Conservation (phyloP, 768 basidiomycete genomes). For the Royoungia palumana region DNA sequence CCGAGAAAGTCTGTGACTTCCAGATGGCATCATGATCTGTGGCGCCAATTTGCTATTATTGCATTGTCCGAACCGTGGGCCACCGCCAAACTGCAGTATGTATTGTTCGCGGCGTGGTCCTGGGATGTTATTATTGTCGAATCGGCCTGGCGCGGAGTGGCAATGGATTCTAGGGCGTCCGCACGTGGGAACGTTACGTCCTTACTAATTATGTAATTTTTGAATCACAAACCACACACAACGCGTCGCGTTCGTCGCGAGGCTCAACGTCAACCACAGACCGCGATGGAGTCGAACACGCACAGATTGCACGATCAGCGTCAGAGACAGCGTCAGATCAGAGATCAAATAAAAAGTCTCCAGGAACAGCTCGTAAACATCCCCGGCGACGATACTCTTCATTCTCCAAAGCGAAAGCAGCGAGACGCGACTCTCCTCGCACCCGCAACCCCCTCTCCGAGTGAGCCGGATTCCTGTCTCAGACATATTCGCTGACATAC, state of each 20-base stretch:
- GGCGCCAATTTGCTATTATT: conserved; percentile 7
- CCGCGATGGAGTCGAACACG: conserved; percentile 54
- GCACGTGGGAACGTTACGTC: conserved; percentile 12
- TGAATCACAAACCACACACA: conserved; percentile 8
- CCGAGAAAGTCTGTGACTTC: conserved; percentile 24
- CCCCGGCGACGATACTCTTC: conserved; percentile 26
- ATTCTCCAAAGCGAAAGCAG: conserved; percentile 50
- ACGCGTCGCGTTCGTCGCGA: conserved; percentile 8
- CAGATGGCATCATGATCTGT: conserved; percentile 15
- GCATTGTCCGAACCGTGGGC: not conserved
- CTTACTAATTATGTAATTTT: conserved; percentile 19
- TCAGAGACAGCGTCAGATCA: conserved; percentile 46
- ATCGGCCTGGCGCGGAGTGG: conserved; percentile 3
- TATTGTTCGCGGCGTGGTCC: not conserved
- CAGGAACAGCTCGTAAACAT: conserved; percentile 50
- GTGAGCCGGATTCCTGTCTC: conserved; percentile 37
- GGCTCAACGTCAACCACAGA: not conserved
- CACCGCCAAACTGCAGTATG: no score
- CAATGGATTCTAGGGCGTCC: not conserved
- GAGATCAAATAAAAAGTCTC: conserved; percentile 51
- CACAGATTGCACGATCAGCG: conserved; percentile 38
- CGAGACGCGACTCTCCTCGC: conserved; percentile 38
- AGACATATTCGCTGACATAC: not conserved
- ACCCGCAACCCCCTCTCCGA: conserved; percentile 62
- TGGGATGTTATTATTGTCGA: conserved; percentile 8